phyloP scores from a whole-genome alignment of 2,329 filamentous ascomycete species.

The Xylaria arbuscula region DNA sequence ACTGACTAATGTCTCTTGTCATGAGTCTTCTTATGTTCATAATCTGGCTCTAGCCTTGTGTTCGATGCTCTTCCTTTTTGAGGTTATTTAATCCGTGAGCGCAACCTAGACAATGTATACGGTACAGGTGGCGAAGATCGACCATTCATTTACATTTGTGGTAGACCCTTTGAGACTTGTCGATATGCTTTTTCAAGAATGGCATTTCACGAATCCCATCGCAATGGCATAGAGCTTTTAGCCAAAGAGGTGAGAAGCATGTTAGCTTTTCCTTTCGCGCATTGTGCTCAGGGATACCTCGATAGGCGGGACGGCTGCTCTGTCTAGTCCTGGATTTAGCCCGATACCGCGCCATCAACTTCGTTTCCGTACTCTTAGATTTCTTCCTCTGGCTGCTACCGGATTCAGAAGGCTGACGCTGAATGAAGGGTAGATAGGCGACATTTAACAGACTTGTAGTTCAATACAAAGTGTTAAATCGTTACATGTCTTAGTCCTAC shows the following conservation, averaged over 20 bases:
- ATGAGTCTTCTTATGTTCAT: not conserved
- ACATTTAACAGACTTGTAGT: not conserved
- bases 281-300: not conserved
- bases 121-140: constrained; percentile 21
- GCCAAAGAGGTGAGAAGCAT: not conserved
- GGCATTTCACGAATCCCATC: constrained; percentile 35
- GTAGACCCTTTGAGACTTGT: constrained; percentile 17
- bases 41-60: not conserved
- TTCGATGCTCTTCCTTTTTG: not conserved
- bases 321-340: not conserved
- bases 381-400: not conserved
- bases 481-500: not conserved
- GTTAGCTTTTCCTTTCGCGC: not conserved
- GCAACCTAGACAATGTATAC: not conserved
- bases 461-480: not conserved
- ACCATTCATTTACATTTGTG: constrained; percentile 16
- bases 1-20: not conserved
- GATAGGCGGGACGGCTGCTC: not conserved
- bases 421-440: not conserved
- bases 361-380: not conserved
- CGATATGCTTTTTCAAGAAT: constrained; percentile 31
- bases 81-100: not conserved
- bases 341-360: not conserved
- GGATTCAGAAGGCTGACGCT: not conserved
- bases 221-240: not conserved